A percentile compares a stretch with the other conserved stretches of the same genome.
Evolutionary conservation across 305 asterid species (phyloP).

Genomic region (Rubia tinctorum): DNA sequence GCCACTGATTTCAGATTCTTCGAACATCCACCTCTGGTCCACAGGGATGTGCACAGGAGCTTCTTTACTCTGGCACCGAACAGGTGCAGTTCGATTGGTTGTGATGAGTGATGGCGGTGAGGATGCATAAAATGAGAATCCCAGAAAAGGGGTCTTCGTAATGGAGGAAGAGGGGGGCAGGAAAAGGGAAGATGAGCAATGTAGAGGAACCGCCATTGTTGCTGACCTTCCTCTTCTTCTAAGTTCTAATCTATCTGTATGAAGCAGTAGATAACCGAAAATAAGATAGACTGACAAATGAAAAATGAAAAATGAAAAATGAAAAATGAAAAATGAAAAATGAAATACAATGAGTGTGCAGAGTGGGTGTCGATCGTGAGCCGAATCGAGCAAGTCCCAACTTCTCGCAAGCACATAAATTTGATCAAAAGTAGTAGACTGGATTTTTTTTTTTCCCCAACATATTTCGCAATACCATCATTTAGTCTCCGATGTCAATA

Average conservation of each 20-base stretch:
- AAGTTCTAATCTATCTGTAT: background rate
- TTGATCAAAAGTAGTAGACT: too few species aligned
- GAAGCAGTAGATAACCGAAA: too few species aligned
- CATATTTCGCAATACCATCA: too few species aligned
- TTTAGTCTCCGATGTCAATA: too few species aligned
- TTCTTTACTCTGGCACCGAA: constrained; percentile 57
- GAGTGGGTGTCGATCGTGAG: too few species aligned
- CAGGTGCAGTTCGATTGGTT: constrained; percentile 29
- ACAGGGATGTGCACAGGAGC: constrained; percentile 43
- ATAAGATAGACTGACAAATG: constrained; percentile 8
- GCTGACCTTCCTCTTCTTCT: background rate
- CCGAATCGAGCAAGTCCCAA: too few species aligned
- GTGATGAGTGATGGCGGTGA: constrained; percentile 15
- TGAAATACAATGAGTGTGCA: too few species aligned
- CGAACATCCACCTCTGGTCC: constrained; percentile 92
- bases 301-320: background rate
- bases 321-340: background rate
- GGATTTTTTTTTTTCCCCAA: too few species aligned
- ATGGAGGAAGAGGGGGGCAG: constrained; percentile 34
- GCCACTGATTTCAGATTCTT: constrained; percentile 55
- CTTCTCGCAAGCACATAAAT: too few species aligned
- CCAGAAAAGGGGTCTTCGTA: constrained; percentile 55
- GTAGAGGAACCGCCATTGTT: constrained; percentile 57
- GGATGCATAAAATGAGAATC: constrained; percentile 40
- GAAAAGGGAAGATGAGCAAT: constrained; percentile 46